Evolutionary conservation across 225 moss, liverwort and hornwort genomes (phyloP).

Genomic region (Anthoceros angustus): DNA sequence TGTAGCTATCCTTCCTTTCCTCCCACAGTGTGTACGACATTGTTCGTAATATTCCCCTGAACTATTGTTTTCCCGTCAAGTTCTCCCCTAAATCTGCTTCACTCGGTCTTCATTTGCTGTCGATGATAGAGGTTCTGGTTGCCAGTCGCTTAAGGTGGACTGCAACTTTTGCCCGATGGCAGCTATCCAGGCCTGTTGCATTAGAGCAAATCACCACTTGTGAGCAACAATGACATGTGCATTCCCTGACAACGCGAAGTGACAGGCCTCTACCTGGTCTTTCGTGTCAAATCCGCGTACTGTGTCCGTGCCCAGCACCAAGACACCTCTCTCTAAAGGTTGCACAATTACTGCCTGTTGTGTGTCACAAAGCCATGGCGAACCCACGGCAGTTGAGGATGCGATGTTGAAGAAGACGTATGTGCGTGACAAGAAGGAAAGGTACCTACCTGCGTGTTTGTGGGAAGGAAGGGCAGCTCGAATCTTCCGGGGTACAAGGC

Average conservation of each 20-base stretch:
- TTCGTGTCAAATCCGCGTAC: conserved; percentile 71
- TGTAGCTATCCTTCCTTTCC: too few species aligned
- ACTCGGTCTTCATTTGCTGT: too few species aligned
- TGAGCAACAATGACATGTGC: neutral
- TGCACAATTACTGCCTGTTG: conserved; percentile 83
- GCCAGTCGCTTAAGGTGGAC: neutral
- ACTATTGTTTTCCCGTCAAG: too few species aligned
- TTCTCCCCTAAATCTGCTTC: neutral
- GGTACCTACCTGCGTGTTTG: conserved; percentile 54
- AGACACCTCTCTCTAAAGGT: conserved; percentile 58
- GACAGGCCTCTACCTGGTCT: conserved; percentile 45
- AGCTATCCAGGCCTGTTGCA: neutral
- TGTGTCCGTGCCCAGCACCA: conserved; percentile 64
- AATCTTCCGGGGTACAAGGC: conserved; percentile 69
- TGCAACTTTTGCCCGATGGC: neutral
- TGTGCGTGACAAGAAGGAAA: neutral
- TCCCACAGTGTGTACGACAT: too few species aligned
- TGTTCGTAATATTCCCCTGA: too few species aligned
- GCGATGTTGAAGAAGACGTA: neutral
- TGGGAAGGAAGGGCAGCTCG: conserved; percentile 69
- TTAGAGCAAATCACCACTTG: neutral
- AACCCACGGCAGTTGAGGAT: neutral
- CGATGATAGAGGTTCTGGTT: neutral
- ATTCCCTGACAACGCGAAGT: neutral
- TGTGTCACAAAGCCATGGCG: neutral